Base-by-base conservation (phyloP, 805 yeast genomes). In the Naumovozyma baii region DNA sequence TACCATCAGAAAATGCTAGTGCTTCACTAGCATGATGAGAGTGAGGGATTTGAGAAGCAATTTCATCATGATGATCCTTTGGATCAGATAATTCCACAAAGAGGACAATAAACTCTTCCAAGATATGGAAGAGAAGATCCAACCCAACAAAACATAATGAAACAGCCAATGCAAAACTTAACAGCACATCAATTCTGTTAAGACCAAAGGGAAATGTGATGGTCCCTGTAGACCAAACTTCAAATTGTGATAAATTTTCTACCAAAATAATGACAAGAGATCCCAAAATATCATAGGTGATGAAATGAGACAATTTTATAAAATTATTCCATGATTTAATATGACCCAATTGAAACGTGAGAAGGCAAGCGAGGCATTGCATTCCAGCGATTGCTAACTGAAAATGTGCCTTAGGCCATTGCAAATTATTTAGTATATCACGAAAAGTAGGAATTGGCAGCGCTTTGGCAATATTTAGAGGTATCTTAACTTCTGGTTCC, bases 191-290 rank as follows among this genome's bases (percentile, higher is more conserved):
- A 13, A 84, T 70, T 42, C 98, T 69, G n/a, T 94, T 94, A 18
- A 90, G 66, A 0, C 97, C 98, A 67, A 90, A 90, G 0, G 98
- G 98, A 47, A 78, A 83, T 12, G 79, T 78, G 25, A 92, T 67
- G 1, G 95, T 83, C 5, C 88, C 74, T 41, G 74, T 76, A 47
- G 74, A 78, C 96, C 97, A 92, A 4, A 83, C 94, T 47, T 85
- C 94, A 61, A 90, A 90, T 55, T 88, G 92, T n/a, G 85, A 73
- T 74, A 90, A 73, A 10, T 86, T 71, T 43, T 81, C 86, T 5
- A 86, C 95, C 14, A 73, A 60, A 0, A 83, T 81, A 2, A 80
- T 70, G 13, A 82, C 68, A 1, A 80, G 51, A 31, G 86, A 81
- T 1, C 94, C 87, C 29, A 87, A 62, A 0, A 95, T 76, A 59